Conservation (phyloP, 2,329 filamentous ascomycete species). For the Apiospora kogelbergensis region DNA sequence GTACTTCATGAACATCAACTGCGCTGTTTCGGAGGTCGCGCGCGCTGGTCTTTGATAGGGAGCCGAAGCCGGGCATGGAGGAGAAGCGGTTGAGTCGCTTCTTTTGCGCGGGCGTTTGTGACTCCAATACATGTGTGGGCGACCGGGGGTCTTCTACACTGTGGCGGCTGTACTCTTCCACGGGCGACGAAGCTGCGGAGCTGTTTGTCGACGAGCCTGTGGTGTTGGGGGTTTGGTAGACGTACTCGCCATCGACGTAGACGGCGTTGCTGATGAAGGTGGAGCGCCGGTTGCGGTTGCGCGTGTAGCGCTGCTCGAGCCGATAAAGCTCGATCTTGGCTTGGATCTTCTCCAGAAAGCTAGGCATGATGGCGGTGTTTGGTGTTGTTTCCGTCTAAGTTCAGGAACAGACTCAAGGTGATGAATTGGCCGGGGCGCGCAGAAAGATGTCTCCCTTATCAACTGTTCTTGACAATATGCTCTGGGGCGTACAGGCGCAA, state of each 20-base stretch:
- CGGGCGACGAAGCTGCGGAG: slow-evolving; percentile 24
- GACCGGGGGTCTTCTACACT: slow-evolving; percentile 28
- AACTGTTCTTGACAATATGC: background rate
- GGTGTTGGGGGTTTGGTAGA: slow-evolving; percentile 68
- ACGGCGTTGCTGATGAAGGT: slow-evolving; percentile 86
- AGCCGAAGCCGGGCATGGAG: slow-evolving; percentile 56
- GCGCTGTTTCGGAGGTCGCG: slow-evolving; percentile 40
- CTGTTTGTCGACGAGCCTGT: slow-evolving; percentile 56
- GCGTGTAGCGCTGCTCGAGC: slow-evolving; percentile 92
- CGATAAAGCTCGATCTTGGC: slow-evolving; percentile 86
- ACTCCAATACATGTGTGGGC: slow-evolving; percentile 23
- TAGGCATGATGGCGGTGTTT: slow-evolving; percentile 33
- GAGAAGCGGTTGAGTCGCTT: slow-evolving; percentile 57
- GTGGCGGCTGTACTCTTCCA: slow-evolving; percentile 22
- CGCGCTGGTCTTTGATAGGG: slow-evolving; percentile 32
- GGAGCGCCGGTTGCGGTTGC: slow-evolving; percentile 79
- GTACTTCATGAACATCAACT: slow-evolving; percentile 21
- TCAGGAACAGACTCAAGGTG: background rate
- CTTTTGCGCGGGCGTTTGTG: slow-evolving; percentile 35
- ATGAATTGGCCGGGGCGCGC: background rate
- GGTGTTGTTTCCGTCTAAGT: background rate
- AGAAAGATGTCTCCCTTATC: background rate
- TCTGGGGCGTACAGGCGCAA: background rate
- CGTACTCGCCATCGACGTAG: slow-evolving; percentile 95
- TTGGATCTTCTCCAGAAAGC: slow-evolving; percentile 60